Evolutionary conservation across 192 early-diverging fungal genomes (phyloP).

Genomic region (Podila epigama): DNA sequence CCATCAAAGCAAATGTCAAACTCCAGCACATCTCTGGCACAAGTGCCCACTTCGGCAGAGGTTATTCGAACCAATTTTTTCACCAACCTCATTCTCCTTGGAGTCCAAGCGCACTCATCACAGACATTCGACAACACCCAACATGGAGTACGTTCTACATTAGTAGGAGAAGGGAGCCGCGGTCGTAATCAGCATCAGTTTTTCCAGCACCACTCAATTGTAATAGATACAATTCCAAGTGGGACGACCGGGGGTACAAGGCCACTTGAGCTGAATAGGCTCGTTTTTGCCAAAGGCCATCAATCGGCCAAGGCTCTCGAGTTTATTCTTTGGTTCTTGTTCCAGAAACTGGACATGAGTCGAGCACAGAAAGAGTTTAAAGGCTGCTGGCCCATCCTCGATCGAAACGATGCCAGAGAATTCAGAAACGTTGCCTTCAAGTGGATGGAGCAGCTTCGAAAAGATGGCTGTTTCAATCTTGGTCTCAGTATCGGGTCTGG

Average conservation of each 20-base stretch:
- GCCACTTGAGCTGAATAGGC: conserved; percentile 52
- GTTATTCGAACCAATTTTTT: conserved; percentile 29
- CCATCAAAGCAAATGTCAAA: neutral
- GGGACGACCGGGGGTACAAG: no score
- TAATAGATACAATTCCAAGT: no score
- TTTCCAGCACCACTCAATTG: conserved; percentile 2
- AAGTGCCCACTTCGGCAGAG: conserved; percentile 19
- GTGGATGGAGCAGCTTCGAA: conserved; percentile 67
- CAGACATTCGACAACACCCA: neutral
- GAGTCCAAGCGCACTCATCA: conserved; percentile 21
- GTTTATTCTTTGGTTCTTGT: conserved; percentile 62
- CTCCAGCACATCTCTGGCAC: neutral
- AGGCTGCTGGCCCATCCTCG: conserved; percentile 62
- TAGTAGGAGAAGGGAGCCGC: neutral
- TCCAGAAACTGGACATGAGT: conserved; percentile 48
- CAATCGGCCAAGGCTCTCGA: conserved; percentile 65
- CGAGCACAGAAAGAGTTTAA: conserved; percentile 55
- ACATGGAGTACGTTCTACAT: neutral
- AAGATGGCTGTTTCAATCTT: conserved; percentile 42
- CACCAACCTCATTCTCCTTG: conserved; percentile 42
- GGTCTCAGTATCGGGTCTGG: neutral
- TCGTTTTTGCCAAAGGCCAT: conserved; percentile 61
- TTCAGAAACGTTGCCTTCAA: conserved; percentile 64
- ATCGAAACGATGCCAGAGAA: conserved; percentile 60
- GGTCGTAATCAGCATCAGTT: neutral